phyloP scores from a whole-genome alignment of 345 rosid species.

The Passiflora organensis region DNA sequence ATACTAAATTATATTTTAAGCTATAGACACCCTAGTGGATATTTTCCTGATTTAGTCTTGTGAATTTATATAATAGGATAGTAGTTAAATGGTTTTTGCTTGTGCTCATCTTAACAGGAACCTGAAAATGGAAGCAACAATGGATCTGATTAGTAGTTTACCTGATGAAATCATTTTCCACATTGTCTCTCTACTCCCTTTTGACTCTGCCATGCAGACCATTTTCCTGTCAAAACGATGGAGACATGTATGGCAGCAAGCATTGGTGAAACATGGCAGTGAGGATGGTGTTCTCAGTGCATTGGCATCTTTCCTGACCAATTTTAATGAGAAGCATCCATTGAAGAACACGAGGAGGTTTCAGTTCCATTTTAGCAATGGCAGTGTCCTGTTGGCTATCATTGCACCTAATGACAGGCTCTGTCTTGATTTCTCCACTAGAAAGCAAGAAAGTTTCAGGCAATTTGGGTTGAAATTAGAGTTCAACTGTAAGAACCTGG shows the following conservation, averaged over 20 bases:
- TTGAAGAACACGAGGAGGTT: constrained; percentile 38
- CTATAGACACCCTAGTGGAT: too few relatives aligned
- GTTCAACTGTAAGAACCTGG: constrained; percentile 17
- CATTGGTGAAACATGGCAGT: constrained; percentile 39
- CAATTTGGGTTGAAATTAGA: constrained; percentile 35
- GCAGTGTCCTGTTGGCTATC: constrained; percentile 29
- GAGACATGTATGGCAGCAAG: constrained; percentile 43
- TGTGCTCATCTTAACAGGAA: not conserved
- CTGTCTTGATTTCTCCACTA: constrained; percentile 35
- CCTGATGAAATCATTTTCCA: constrained; percentile 53
- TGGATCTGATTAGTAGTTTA: constrained; percentile 35
- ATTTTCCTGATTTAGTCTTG: not conserved
- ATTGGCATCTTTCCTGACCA: constrained; percentile 35
- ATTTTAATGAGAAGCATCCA: constrained; percentile 45
- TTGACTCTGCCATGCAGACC: constrained; percentile 51
- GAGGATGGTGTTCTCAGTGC: constrained; percentile 29
- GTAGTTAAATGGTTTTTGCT: not conserved
- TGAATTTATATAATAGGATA: too few relatives aligned
- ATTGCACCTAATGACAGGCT: constrained; percentile 43
- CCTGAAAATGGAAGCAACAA: not conserved
- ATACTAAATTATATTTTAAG: too few relatives aligned
- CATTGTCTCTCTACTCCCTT: constrained; percentile 50
- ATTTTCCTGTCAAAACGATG: constrained; percentile 46
- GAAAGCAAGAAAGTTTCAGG: constrained; percentile 15
- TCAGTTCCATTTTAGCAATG: constrained; percentile 33